Conservation (phyloP, 768 basidiomycete species). For the Cyclocybe aegerita region DNA sequence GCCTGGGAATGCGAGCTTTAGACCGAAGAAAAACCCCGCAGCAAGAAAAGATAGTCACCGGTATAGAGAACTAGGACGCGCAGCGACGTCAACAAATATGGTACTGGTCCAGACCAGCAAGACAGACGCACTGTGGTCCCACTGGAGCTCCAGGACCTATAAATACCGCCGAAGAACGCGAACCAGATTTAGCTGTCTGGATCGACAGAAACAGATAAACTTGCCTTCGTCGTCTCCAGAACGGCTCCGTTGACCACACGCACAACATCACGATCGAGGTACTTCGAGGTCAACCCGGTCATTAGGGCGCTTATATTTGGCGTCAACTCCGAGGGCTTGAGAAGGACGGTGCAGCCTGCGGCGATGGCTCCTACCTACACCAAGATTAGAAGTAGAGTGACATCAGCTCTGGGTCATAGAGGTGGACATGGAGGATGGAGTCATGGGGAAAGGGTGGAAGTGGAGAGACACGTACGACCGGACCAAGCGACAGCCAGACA, state of each 20-base stretch:
- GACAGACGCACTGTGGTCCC: slow-evolving; percentile 48
- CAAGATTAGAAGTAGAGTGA: too few species aligned
- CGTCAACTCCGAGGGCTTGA: slow-evolving; percentile 78
- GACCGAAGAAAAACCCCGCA: background rate
- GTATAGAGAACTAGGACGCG: slow-evolving; percentile 57
- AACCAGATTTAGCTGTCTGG: background rate
- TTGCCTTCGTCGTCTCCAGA: slow-evolving; percentile 57
- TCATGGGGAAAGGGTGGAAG: background rate
- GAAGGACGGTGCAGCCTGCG: slow-evolving; percentile 67
- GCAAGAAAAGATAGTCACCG: slow-evolving; percentile 30
- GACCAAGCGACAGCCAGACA: slow-evolving; percentile 53
- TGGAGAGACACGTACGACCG: slow-evolving; percentile 44
- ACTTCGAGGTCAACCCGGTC: slow-evolving; percentile 69
- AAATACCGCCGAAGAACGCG: background rate
- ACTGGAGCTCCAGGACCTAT: slow-evolving; percentile 71
- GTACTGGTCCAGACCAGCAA: background rate
- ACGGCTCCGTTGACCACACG: slow-evolving; percentile 69
- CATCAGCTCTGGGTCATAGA: too few species aligned
- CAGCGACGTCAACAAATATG: background rate
- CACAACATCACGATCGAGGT: slow-evolving; percentile 68
- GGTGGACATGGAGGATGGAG: too few species aligned
- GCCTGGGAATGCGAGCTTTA: slow-evolving; percentile 26
- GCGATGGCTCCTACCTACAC: slow-evolving; percentile 70
- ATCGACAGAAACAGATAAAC: slow-evolving; percentile 6
- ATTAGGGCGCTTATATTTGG: slow-evolving; percentile 57